Conservation (phyloP, 225 moss, liverwort and hornwort species). For the Antitrichia curtipendula region DNA sequence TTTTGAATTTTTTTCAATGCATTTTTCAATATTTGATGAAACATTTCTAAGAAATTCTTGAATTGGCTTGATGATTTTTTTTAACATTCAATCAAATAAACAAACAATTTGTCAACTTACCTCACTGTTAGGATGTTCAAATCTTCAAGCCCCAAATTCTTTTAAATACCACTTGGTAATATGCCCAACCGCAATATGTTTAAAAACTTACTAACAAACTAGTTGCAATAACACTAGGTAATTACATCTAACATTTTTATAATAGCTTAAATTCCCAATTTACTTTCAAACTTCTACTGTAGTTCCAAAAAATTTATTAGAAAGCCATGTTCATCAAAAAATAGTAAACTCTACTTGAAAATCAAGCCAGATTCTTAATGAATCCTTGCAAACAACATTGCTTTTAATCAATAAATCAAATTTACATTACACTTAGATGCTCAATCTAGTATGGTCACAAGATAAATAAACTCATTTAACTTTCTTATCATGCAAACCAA, state of each 20-base stretch:
- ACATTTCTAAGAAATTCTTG: neutral
- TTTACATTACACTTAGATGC: neutral
- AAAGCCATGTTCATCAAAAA: neutral
- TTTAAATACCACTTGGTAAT: neutral
- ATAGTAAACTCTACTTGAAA: accelerated
- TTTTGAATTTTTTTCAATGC: neutral
- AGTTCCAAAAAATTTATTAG: neutral
- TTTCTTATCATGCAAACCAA: neutral
- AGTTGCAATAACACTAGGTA: neutral
- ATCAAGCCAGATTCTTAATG: neutral
- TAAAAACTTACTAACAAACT: neutral
- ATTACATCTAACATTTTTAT: neutral
- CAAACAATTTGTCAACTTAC: neutral
- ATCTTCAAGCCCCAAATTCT: accelerated
- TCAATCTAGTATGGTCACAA: accelerated
- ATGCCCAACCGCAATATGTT: accelerated
- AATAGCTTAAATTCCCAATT: neutral
- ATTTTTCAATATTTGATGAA: neutral
- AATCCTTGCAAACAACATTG: neutral
- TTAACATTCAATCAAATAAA: neutral
- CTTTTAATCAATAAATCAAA: neutral
- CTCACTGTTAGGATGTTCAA: neutral
- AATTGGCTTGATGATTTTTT: neutral
- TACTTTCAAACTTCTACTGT: neutral
- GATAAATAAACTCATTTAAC: accelerated